Evolutionary conservation across 2,329 filamentous ascomycete species (phyloP).

Genomic region (Sporothrix humicola): DNA sequence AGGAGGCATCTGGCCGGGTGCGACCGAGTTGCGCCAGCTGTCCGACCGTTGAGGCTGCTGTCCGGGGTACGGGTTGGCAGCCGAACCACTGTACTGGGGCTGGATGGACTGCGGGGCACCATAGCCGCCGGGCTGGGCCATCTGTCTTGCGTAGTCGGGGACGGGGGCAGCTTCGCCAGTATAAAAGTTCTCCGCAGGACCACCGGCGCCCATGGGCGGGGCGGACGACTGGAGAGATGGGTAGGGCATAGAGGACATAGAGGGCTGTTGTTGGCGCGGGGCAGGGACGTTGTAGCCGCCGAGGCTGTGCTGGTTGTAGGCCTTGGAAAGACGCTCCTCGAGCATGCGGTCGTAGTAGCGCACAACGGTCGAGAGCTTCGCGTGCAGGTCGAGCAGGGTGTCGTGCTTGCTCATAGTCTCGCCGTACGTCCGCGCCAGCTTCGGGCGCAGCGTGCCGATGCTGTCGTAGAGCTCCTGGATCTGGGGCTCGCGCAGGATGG

Average conservation of each 20-base stretch:
- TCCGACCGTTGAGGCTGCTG: constrained; percentile 57
- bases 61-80: constrained; percentile 50
- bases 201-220: constrained; percentile 52
- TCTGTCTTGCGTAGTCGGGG: constrained; percentile 53
- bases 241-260: constrained; percentile 68
- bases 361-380: constrained; percentile 93
- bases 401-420: constrained; percentile 99
- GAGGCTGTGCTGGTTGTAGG: constrained; percentile 81
- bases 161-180: constrained; percentile 62
- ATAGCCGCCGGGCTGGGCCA: constrained; percentile 58
- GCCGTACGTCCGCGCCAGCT: constrained; percentile 92
- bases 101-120: constrained; percentile 49
- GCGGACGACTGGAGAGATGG: constrained; percentile 65
- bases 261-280: constrained; percentile 52
- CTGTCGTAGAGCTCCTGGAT: constrained; percentile 98
- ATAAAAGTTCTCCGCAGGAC: constrained; percentile 80
- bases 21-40: constrained; percentile 56
- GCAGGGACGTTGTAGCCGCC: constrained; percentile 66
- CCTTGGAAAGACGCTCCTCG: constrained; percentile 90
- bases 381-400: constrained; percentile 89
- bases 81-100: constrained; percentile 48
- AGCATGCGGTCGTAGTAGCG: constrained; percentile 98
- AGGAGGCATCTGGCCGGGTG: constrained; percentile 45
- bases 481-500: constrained; percentile 94
- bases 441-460: constrained; percentile 90